Evolutionary conservation across 805 yeast genomes (phyloP).

Genomic region (Spathaspora passalidarum): DNA sequence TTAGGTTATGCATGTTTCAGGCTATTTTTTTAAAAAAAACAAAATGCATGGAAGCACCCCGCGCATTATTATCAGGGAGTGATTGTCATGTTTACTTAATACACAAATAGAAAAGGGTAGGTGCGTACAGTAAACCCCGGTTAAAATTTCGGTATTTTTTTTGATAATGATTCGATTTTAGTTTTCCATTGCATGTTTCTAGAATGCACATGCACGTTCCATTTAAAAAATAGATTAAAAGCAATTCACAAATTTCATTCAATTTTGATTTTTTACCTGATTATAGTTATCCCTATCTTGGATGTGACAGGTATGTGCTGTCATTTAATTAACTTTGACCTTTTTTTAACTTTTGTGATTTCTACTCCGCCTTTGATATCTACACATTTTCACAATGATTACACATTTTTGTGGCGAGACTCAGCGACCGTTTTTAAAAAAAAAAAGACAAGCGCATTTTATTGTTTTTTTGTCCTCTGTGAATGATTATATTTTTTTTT

Average conservation of each 20-base stretch:
- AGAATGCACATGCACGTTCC: background rate
- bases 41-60: too few species aligned
- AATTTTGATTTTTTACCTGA: background rate
- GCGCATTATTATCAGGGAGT: too few species aligned
- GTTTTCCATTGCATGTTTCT: background rate
- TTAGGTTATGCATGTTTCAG: too few species aligned
- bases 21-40: too few species aligned
- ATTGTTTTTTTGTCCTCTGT: background rate
- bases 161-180: background rate
- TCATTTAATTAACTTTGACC: too few species aligned
- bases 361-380: background rate
- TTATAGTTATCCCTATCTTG: too few species aligned
- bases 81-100: too few species aligned
- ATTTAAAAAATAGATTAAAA: background rate
- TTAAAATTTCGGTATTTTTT: background rate
- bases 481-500: background rate
- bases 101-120: too few species aligned
- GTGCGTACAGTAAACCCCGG: background rate
- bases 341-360: too few species aligned
- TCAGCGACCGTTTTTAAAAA: background rate
- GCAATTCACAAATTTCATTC: background rate
- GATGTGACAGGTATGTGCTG: too few species aligned
- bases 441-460: conserved; percentile 1
- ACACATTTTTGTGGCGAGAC: background rate
- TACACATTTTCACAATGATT: background rate